phyloP scores from a whole-genome alignment of 75 land plant genomes.

The Pseudotsuga menziesii region DNA sequence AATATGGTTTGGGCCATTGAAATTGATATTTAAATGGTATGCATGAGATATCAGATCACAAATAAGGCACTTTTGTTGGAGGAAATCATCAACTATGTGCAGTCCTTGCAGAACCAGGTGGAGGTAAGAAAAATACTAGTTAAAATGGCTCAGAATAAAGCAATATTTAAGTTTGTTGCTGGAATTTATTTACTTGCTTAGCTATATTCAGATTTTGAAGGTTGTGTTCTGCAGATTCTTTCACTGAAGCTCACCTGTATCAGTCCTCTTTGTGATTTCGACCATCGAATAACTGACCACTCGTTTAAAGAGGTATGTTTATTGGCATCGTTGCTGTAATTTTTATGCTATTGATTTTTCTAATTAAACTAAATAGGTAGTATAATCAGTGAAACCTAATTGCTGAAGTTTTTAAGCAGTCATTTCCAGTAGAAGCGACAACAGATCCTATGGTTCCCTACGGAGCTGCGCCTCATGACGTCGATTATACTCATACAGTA shows the following conservation, averaged over 20 bases:
- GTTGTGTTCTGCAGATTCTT: slow-evolving; percentile 46
- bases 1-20: neutral
- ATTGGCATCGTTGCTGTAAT: too few relatives aligned
- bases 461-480: too few relatives aligned
- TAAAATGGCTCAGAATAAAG: neutral
- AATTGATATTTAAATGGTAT: too few relatives aligned
- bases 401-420: too few relatives aligned
- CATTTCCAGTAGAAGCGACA: too few relatives aligned
- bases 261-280: slow-evolving; percentile 50
- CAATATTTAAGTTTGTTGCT: neutral
- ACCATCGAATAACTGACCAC: slow-evolving; percentile 1
- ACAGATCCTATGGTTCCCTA: too few relatives aligned
- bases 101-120: slow-evolving; percentile 86
- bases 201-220: neutral
- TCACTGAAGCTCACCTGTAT: slow-evolving; percentile 84
- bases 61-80: slow-evolving; percentile 96
- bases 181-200: neutral
- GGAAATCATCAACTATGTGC: slow-evolving; percentile 96
- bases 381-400: too few relatives aligned
- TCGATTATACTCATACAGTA: too few relatives aligned
- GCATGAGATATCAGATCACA: slow-evolving; percentile 36
- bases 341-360: too few relatives aligned
- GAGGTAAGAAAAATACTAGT: slow-evolving; percentile 46
- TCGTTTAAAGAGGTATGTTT: too few relatives aligned
- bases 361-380: too few relatives aligned